Conservation (phyloP, 1,139 yeast genomes). For the Yamadazyma sp. region DNA sequence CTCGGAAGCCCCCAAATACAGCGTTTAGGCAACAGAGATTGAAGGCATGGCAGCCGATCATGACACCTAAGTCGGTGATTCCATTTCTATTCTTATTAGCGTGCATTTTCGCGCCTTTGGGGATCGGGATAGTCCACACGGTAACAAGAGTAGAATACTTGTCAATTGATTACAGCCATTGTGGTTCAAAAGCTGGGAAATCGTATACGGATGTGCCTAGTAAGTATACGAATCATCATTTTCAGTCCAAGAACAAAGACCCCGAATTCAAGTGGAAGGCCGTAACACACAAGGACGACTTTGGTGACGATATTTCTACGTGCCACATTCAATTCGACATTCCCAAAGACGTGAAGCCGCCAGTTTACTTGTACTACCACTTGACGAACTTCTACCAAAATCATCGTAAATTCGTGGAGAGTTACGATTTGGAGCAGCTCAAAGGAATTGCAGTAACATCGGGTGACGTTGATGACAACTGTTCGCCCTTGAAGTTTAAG, state of each 20-base stretch:
- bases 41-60: slow-evolving; percentile 82
- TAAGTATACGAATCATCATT: slow-evolving; percentile 54
- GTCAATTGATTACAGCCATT: slow-evolving; percentile 58
- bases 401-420: slow-evolving; percentile 74
- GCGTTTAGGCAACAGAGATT: slow-evolving; percentile 75
- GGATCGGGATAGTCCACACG: slow-evolving; percentile 63
- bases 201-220: slow-evolving; percentile 48
- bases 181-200: slow-evolving; percentile 41
- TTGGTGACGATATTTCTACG: slow-evolving; percentile 36
- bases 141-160: slow-evolving; percentile 61
- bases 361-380: slow-evolving; percentile 66
- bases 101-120: slow-evolving; percentile 72
- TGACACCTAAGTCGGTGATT: slow-evolving; percentile 74
- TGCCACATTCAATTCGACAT: slow-evolving; percentile 61
- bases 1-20: slow-evolving; percentile 72
- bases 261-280: slow-evolving; percentile 59
- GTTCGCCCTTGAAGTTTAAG: slow-evolving; percentile 55
- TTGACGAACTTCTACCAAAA: slow-evolving; percentile 76
- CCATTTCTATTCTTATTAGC: slow-evolving; percentile 64
- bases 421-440: slow-evolving; percentile 65
- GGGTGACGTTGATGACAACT: slow-evolving; percentile 49
- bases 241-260: slow-evolving; percentile 40
- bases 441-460: slow-evolving; percentile 58
- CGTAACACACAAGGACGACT: slow-evolving; percentile 29
- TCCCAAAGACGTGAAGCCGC: slow-evolving; percentile 58